phyloP scores from a whole-genome alignment of 139 green algal genomes.

The Nannochloris sp. region DNA sequence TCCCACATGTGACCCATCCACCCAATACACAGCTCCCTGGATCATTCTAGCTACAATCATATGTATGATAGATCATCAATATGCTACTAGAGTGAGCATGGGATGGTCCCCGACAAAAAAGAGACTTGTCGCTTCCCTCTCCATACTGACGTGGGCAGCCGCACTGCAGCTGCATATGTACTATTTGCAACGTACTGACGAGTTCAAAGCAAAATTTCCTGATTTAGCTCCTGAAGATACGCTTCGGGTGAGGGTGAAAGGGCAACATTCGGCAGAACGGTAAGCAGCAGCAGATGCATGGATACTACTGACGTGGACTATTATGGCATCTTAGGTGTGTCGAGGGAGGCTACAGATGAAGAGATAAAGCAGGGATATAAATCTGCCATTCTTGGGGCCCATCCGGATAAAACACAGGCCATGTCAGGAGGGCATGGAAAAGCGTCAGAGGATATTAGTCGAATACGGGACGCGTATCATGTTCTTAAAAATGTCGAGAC shows the following conservation, averaged over 20 bases:
- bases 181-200: constrained; percentile 11
- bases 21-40: too few species aligned
- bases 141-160: constrained; percentile 1
- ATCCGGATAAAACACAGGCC: constrained; percentile 63
- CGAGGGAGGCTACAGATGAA: constrained; percentile 3
- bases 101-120: neutral
- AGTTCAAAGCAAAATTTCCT: constrained; percentile 28
- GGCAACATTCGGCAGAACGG: neutral
- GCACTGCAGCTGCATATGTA: constrained; percentile 24
- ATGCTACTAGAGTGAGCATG: neutral
- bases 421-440: neutral
- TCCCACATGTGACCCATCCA: too few species aligned
- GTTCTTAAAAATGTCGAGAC: neutral
- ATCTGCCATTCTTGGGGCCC: constrained; percentile 60
- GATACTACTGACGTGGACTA: neutral
- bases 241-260: neutral
- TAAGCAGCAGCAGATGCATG: neutral
- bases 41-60: too few species aligned
- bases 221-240: constrained; percentile 6
- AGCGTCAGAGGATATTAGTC: neutral
- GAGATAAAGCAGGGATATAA: constrained; percentile 80
- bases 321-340: constrained; percentile 33
- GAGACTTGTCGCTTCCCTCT: neutral
- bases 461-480: neutral
- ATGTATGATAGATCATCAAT: neutral